Conservation (phyloP, 306 rosid species). For the Arachis stenosperma region DNA sequence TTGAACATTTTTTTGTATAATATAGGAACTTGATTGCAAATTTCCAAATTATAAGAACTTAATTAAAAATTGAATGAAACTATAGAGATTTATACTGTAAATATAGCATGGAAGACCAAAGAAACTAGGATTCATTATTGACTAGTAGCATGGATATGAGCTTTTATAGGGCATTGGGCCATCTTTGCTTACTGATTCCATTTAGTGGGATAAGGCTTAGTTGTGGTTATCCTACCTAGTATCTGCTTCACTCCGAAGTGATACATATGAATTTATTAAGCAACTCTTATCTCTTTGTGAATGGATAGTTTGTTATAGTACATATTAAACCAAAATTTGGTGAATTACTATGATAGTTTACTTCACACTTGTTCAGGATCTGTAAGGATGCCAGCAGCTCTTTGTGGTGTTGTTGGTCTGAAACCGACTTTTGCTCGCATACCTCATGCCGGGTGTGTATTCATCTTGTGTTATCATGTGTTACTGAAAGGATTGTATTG, state of each 20-base stretch:
- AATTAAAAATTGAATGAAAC: too few relatives aligned
- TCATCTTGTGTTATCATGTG: conserved; percentile 31
- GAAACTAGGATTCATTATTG: conserved; percentile 26
- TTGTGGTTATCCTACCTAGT: neutral
- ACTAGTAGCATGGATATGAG: conserved; percentile 1
- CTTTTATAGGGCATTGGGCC: too few relatives aligned
- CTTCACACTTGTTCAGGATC: conserved; percentile 60
- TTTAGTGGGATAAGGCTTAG: too few relatives aligned
- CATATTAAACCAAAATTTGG: neutral
- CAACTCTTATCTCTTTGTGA: conserved; percentile 9
- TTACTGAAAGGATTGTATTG: conserved; percentile 22
- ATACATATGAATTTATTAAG: conserved; percentile 6
- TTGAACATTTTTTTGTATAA: too few relatives aligned
- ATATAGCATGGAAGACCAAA: conserved; percentile 1
- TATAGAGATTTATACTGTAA: too few relatives aligned
- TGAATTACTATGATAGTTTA: conserved; percentile 33
- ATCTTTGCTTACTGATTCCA: too few relatives aligned
- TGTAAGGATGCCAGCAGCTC: conserved; percentile 95
- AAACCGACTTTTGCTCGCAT: conserved; percentile 86
- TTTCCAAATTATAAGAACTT: too few relatives aligned
- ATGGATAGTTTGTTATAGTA: neutral
- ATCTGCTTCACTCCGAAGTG: neutral
- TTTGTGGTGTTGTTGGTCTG: conserved; percentile 90
- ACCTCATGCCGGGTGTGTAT: conserved; percentile 77
- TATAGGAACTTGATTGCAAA: too few relatives aligned